These are phyloP conservation scores for Claviceps paspali DNA, from an alignment of 2,329 filamentous ascomycete genomes.

Conservation along the genomic window DNA sequence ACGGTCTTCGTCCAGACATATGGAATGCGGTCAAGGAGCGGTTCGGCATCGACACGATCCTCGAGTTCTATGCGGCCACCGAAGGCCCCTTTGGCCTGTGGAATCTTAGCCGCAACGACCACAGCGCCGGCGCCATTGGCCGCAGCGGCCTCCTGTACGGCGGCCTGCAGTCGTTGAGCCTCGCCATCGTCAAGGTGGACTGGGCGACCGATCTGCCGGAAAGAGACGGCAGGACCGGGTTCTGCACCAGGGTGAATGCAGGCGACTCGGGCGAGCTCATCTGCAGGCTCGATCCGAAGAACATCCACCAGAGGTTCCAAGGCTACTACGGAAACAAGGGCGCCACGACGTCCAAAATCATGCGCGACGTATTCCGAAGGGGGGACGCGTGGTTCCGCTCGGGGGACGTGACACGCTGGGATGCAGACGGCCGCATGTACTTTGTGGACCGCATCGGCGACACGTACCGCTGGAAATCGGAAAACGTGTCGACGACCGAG, in stretches of 20 bases:
- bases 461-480: slow-evolving; percentile 68
- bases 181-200: slow-evolving; percentile 55
- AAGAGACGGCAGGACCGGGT: slow-evolving; percentile 53
- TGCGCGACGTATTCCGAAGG: slow-evolving; percentile 55
- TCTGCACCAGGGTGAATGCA: slow-evolving; percentile 42
- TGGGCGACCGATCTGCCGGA: slow-evolving; percentile 51
- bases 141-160: slow-evolving; percentile 49
- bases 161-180: slow-evolving; percentile 32
- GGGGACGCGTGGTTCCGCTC: slow-evolving; percentile 75
- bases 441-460: slow-evolving; percentile 73
- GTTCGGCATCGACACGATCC: slow-evolving; percentile 58
- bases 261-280: slow-evolving; percentile 64
- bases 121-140: slow-evolving; percentile 63
- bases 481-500: slow-evolving; percentile 71
- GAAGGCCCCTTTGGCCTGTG: slow-evolving; percentile 55
- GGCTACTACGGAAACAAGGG: slow-evolving; percentile 65
- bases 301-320: slow-evolving; percentile 54
- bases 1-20: slow-evolving; percentile 71
- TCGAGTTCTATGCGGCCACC: slow-evolving; percentile 70
- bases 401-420: slow-evolving; percentile 65
- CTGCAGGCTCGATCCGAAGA: slow-evolving; percentile 48
- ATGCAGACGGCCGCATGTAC: slow-evolving; percentile 54
- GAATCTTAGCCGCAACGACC: slow-evolving; percentile 61
- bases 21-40: slow-evolving; percentile 74
- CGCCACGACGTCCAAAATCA: slow-evolving; percentile 58